phyloP scores from a whole-genome alignment of 1,284 basidiomycete species.

The Albatrellus sp. region DNA sequence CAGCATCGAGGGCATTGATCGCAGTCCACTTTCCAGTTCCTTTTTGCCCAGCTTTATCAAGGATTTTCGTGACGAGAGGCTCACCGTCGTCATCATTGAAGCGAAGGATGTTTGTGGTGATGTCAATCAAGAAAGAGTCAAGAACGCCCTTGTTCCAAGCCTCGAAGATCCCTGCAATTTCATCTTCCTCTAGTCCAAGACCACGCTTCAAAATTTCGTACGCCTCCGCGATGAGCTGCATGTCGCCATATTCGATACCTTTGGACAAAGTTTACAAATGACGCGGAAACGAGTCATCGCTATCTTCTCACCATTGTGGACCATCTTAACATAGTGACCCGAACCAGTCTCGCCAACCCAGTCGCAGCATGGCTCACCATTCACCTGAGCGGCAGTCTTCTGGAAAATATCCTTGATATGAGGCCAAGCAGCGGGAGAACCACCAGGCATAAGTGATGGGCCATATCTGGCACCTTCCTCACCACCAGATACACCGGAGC shows the following conservation, averaged over 20 bases:
- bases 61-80: conserved; percentile 88
- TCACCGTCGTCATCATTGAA: conserved; percentile 94
- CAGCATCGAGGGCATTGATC: conserved; percentile 93
- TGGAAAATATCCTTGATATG: conserved; percentile 99
- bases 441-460: conserved; percentile 99
- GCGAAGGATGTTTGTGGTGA: conserved; percentile 89
- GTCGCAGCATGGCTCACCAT: conserved; percentile 97
- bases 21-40: conserved; percentile 99
- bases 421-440: conserved; percentile 89
- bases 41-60: conserved; percentile 96
- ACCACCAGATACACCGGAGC: conserved; percentile 98
- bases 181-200: conserved; percentile 71
- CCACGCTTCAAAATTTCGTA: conserved; percentile 98
- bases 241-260: conserved; percentile 99
- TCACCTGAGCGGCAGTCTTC: conserved; percentile 90
- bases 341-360: conserved; percentile 97
- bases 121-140: conserved; percentile 98
- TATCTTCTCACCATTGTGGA: conserved; percentile 74
- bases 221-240: conserved; percentile 98
- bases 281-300: conserved; percentile 3
- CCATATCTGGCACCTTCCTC: conserved; percentile 98
- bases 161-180: conserved; percentile 83
- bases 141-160: conserved; percentile 99
- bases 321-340: conserved; percentile 98
- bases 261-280: conserved; percentile 12